Evolutionary conservation across 176 grass and related monocot genomes (phyloP).

Genomic region (Lolium multiflorum): DNA sequence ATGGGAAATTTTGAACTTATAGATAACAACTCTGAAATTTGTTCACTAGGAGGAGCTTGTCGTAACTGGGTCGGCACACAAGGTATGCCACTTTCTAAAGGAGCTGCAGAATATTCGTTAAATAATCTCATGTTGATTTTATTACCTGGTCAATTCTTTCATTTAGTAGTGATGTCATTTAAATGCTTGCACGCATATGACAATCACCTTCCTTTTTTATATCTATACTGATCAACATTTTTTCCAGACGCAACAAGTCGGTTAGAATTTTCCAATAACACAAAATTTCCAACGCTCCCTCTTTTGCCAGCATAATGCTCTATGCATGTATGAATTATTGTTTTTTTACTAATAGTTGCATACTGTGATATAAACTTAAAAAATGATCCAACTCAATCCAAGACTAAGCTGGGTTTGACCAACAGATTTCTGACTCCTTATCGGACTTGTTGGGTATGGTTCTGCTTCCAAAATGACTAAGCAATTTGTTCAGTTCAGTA

Average conservation of each 20-base stretch:
- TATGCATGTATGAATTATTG: not conserved
- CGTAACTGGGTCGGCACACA: conserved; percentile 89
- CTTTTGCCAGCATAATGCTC: not conserved
- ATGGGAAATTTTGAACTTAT: too few species aligned
- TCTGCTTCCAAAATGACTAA: conserved; percentile 6
- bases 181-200: too few species aligned
- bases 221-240: not conserved
- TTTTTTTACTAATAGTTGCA: not conserved
- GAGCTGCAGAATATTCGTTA: conserved; percentile 3
- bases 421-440: conserved; percentile 8
- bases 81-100: conserved; percentile 55
- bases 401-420: not conserved
- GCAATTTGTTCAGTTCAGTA: not conserved
- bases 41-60: conserved; percentile 72
- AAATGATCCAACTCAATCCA: not conserved
- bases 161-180: not conserved
- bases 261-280: not conserved
- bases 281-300: not conserved
- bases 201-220: not conserved
- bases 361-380: not conserved
- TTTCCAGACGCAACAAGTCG: not conserved
- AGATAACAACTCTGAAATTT: too few species aligned
- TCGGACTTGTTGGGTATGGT: not conserved
- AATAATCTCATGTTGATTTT: conserved; percentile 19
- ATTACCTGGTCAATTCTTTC: conserved; percentile 64